These are phyloP conservation scores for Phaeosphaeria sp. DNA, from an alignment of 2,329 filamentous ascomycete species.

Conservation along the genomic window DNA sequence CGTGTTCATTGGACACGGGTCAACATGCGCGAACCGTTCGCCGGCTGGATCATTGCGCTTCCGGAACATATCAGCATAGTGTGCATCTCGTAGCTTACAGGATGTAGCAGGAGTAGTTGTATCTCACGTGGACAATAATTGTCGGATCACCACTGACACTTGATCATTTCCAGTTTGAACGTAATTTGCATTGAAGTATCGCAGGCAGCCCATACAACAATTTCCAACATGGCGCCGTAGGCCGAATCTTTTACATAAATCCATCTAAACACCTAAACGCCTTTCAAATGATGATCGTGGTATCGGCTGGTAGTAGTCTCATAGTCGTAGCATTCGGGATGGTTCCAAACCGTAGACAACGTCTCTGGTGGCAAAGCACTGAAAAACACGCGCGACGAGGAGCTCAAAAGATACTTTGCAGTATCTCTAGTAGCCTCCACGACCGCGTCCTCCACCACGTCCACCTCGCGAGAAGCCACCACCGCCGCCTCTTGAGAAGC, in stretches of 20 bases:
- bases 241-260: conserved; percentile 32
- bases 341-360: conserved; percentile 22
- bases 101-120: neutral
- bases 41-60: neutral
- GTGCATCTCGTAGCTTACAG: neutral
- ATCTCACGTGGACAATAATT: neutral
- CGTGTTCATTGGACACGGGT: neutral
- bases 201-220: conserved; percentile 1
- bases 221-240: conserved; percentile 30
- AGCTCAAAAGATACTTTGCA: conserved; percentile 10
- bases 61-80: neutral
- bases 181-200: neutral
- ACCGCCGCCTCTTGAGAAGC: conserved; percentile 23
- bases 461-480: conserved; percentile 43
- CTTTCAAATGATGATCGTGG: conserved; percentile 41
- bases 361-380: conserved; percentile 14
- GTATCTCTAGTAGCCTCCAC: conserved; percentile 39
- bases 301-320: conserved; percentile 38
- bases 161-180: neutral
- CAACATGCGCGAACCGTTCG: neutral
- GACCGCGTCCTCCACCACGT: conserved; percentile 35
- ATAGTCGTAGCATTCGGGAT: conserved; percentile 26
- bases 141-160: too few relatives aligned
- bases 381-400: conserved; percentile 3
- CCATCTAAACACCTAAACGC: conserved; percentile 41